Conservation (phyloP, 2,329 filamentous ascomycete species). For the Spiromastix sp. region DNA sequence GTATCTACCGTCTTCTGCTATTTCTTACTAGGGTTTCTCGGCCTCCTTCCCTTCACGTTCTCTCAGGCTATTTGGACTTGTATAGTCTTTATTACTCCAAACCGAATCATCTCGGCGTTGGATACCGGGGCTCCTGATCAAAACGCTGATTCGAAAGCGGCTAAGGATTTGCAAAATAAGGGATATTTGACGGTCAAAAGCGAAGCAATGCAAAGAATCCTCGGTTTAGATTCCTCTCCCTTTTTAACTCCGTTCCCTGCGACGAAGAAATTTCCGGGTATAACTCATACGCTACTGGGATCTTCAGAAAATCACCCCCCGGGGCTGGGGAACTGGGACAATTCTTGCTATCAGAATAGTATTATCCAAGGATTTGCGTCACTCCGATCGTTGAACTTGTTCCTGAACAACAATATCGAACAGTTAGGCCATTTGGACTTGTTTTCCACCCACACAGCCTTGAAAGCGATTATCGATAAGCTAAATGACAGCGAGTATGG, state of each 20-base stretch:
- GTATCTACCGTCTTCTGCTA: conserved; percentile 20
- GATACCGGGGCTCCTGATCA: conserved; percentile 39
- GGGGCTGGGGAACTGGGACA: conserved; percentile 83
- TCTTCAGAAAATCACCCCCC: conserved; percentile 27
- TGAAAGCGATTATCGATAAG: conserved; percentile 57
- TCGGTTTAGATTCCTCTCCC: conserved; percentile 50
- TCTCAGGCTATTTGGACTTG: conserved; percentile 27
- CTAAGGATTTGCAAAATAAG: not conserved
- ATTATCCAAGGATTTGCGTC: conserved; percentile 78
- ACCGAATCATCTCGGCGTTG: conserved; percentile 33
- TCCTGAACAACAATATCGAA: conserved; percentile 43
- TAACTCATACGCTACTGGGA: conserved; percentile 37
- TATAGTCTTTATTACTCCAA: conserved; percentile 29
- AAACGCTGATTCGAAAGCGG: conserved; percentile 23
- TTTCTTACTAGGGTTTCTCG: conserved; percentile 21
- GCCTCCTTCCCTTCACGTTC: conserved; percentile 18
- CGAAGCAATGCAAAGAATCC: conserved; percentile 51
- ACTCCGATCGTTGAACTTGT: conserved; percentile 57
- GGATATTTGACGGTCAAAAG: conserved; percentile 44
- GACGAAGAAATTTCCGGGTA: conserved; percentile 43
- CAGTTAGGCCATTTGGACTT: conserved; percentile 25
- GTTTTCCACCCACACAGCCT: conserved; percentile 40
- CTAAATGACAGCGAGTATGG: conserved; percentile 62
- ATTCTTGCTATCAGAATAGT: conserved; percentile 97
- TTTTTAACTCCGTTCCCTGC: conserved; percentile 49